These are phyloP conservation scores for Pyrrhoderma noxium DNA, from an alignment of 1,284 basidiomycete genomes.

Conservation along the genomic window DNA sequence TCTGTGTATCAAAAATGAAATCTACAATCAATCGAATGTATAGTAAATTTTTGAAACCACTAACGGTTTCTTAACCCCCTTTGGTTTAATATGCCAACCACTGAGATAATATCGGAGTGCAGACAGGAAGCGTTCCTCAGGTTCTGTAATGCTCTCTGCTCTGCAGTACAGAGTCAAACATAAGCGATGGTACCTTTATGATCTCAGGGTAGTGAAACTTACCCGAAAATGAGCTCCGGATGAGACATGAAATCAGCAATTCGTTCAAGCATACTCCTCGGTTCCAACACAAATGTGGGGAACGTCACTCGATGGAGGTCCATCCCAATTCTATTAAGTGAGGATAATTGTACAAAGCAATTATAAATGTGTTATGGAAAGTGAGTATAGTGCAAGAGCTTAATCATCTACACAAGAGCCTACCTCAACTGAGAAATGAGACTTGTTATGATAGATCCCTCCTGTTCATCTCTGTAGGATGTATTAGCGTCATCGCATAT, in stretches of 20 bases:
- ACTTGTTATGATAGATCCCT: constrained; percentile 72
- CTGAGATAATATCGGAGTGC: constrained; percentile 94
- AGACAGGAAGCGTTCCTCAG: constrained; percentile 87
- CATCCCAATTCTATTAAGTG: constrained; percentile 73
- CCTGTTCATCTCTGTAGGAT: constrained; percentile 59
- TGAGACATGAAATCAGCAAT: constrained; percentile 99
- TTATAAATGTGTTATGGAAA: background rate
- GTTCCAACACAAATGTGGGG: constrained; percentile 92
- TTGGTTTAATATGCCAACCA: constrained; percentile 99
- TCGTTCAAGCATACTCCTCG: constrained; percentile 88
- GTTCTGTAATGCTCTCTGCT: constrained; percentile 67
- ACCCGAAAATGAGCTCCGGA: constrained; percentile 96
- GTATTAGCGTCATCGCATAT: constrained; percentile 15
- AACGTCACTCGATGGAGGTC: constrained; percentile 91
- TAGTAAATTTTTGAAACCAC: constrained; percentile 26
- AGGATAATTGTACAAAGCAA: background rate
- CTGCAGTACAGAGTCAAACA: constrained; percentile 32
- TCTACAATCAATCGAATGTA: background rate
- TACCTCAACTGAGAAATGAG: constrained; percentile 83
- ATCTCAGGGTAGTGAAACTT: constrained; percentile 32
- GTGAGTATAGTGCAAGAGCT: background rate
- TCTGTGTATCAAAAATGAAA: constrained; percentile 32
- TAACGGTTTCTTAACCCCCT: constrained; percentile 98
- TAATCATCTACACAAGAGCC: constrained; percentile 3
- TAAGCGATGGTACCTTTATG: background rate